Evolutionary conservation across 1,139 yeast genomes (phyloP).

Genomic region (Magnusiomyces sp.): DNA sequence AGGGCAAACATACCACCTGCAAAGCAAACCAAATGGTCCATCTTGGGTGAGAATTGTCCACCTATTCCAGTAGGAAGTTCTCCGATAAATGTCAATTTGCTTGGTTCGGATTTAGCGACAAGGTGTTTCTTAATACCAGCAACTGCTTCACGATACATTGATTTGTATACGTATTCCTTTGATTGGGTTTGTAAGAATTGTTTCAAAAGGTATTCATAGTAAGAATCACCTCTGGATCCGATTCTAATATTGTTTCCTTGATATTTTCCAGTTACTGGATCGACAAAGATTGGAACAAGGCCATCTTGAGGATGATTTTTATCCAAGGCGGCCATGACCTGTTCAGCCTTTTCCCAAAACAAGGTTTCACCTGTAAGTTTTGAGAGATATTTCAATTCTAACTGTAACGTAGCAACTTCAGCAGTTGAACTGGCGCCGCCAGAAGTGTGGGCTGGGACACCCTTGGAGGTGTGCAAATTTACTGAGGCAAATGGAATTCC

Average conservation of each 20-base stretch:
- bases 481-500: conserved; percentile 77
- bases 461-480: conserved; percentile 57
- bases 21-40: conserved; percentile 93
- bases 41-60: conserved; percentile 52
- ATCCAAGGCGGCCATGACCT: conserved; percentile 57
- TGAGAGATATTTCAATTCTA: conserved; percentile 80
- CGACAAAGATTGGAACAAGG: conserved; percentile 70
- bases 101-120: conserved; percentile 54
- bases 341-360: conserved; percentile 74
- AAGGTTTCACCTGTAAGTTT: conserved; percentile 68
- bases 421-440: conserved; percentile 75
- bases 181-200: conserved; percentile 74
- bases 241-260: conserved; percentile 59
- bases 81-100: conserved; percentile 60
- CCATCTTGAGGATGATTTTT: conserved; percentile 59
- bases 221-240: conserved; percentile 90
- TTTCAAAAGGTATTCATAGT: conserved; percentile 81
- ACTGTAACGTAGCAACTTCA: conserved; percentile 79
- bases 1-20: conserved; percentile 84
- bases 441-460: conserved; percentile 55
- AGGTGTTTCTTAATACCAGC: conserved; percentile 64
- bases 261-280: conserved; percentile 66
- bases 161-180: conserved; percentile 51
- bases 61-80: conserved; percentile 69
- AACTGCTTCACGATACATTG: conserved; percentile 71